Base-by-base conservation (phyloP, 2,329 filamentous ascomycete species). In the Ophiostoma sp. region DNA sequence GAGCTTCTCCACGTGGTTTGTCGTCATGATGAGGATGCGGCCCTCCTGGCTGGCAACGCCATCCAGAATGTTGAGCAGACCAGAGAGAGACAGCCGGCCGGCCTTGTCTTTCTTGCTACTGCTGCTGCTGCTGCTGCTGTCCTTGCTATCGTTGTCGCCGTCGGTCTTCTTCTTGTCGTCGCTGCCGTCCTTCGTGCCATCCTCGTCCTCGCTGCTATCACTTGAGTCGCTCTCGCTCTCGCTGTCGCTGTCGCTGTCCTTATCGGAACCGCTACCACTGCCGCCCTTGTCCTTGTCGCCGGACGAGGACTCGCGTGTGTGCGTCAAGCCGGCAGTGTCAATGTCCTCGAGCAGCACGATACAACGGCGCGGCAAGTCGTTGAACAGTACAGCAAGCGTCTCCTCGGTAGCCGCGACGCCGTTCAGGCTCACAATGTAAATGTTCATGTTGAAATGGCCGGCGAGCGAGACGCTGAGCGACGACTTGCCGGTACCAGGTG, bases 61-160 rank as follows among this genome's bases (percentile, higher is more conserved):
- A 77, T 97, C 93, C 55, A 96, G 90, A 64, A 93, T 91, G 81
- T 96, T 96, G 66, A 96, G 88, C 1, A 96, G 84, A 0, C 92
- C 92, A 0, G 92, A 94, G 1, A 96, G 86, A 0, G 92, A 93
- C 61, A 96, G 81, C 3, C 85, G 81, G 1, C 80, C 78, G 28
- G 68, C 36, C 28, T 74, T 76, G 73, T 57, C 64, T n/a, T 71
- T 75, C 36, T 73, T 78, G 72, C 69, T 80, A 39, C 75, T 75
- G 31, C 33, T 15, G 8, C n/a, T 52, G 9, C 68, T 36, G 28
- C 33, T 68, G 8, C 73, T 57, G 17, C 39, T 31, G n/a, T 52
- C 39, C 31, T 69, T 69, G 33, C 36, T 42, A 6, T 22, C 42
- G 9, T 69, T 64, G n/a, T 52, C 8, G 3, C 74, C 17, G 9